Base-by-base conservation (phyloP, 1,284 basidiomycete genomes). In the Grifola frondosa region DNA sequence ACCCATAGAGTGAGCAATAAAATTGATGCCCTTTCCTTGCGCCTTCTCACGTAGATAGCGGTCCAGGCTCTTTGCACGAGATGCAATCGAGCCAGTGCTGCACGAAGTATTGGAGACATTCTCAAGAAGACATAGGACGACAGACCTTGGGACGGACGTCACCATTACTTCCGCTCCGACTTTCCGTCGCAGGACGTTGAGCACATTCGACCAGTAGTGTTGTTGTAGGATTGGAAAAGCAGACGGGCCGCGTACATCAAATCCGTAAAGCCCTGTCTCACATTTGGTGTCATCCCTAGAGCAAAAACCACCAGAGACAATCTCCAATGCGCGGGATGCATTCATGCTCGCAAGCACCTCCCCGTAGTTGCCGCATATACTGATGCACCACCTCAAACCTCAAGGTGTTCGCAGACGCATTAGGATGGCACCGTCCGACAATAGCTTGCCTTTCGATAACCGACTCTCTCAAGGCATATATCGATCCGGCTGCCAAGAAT, bases 1-100 rank as follows among this genome's bases (percentile, higher is more conserved):
- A 17, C 91, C 91, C 97, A 99, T 99, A 15, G 91, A 94, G 63
- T 99, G 97, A 0, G 91, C 97, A 33, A 99, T 74, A 58, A 99
- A 86, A 65, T 99, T 99, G 59, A 98, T 65, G 40, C 80, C 88
- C 58, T 78, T 80, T 35, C 80, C 91, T 34, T 70, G 72, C 1
- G 85, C 83, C 39, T 78, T 85, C 21, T 74, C 63, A 48, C 80
- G 73, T 9, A 99, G 75, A 52, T 88, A 84, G 17, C 76, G 70
- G 65, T 99, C 79, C 51, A 99, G 74, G 35, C 78, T 77, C 46
- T 85, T 77, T 0, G 95, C 90, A 11, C 97, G 83, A 24, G 90
- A 86, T 30, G 82, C 71, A 44, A 99, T 88, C 0, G 92, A 95
- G 4, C 95, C 97, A 7, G 96, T 98, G 6, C 92, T 95, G 61